A percentile compares a stretch with the other conserved stretches of the same genome.
Evolutionary conservation across 306 rosid genomes (phyloP).

Genomic region (Rosa chinensis): DNA sequence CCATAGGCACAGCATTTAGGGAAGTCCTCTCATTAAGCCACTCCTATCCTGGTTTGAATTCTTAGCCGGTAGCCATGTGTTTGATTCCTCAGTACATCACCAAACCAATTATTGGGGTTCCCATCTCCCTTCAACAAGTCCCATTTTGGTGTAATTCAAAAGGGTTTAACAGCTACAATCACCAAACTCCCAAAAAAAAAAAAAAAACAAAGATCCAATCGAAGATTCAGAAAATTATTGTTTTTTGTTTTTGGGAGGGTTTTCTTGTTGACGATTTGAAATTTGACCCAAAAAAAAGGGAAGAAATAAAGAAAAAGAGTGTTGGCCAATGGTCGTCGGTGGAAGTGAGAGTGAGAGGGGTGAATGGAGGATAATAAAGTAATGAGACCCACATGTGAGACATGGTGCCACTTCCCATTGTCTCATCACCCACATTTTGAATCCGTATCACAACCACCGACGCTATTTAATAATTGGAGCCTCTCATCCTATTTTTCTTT

Average conservation of each 20-base stretch:
- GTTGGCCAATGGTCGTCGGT: slow-evolving; percentile 17
- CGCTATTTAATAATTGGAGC: neutral
- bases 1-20: neutral
- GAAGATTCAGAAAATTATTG: neutral
- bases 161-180: neutral
- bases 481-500: neutral
- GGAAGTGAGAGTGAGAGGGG: neutral
- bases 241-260: neutral
- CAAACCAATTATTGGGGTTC: neutral
- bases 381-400: slow-evolving; percentile 12
- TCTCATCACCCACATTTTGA: neutral
- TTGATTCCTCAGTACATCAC: neutral
- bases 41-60: neutral
- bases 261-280: neutral
- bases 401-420: neutral
- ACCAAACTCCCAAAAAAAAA: neutral
- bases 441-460: slow-evolving; percentile 19
- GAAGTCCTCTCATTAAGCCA: neutral
- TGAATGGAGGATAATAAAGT: neutral
- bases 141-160: neutral
- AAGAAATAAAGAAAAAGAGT: neutral
- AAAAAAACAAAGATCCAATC: slow-evolving; percentile 2
- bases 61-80: neutral
- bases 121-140: neutral
- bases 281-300: neutral